These are phyloP conservation scores for Albifimbria verrucaria DNA, from an alignment of 2,329 filamentous ascomycete genomes.

Conservation along the genomic window DNA sequence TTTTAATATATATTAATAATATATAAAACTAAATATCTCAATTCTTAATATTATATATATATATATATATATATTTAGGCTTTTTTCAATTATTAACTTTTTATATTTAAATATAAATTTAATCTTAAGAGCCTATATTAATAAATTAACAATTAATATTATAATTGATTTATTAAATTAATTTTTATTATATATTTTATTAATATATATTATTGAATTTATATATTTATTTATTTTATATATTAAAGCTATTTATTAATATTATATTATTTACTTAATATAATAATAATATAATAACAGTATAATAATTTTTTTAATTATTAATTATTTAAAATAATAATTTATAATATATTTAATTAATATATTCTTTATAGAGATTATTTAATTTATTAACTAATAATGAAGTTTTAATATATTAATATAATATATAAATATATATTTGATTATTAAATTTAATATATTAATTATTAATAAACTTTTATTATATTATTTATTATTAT, in stretches of 20 bases:
- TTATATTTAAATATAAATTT: not conserved
- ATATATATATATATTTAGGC: too few species aligned
- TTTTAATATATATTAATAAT: too few species aligned
- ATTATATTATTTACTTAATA: not conserved
- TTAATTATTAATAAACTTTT: not conserved
- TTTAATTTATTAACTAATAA: not conserved
- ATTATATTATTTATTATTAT: not conserved
- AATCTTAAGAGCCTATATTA: not conserved
- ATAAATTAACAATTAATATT: too few species aligned
- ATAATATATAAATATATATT: too few species aligned
- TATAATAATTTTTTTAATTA: not conserved
- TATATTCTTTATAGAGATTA: not conserved
- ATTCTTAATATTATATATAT: too few species aligned
- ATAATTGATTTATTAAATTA: not conserved
- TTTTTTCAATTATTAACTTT: too few species aligned
- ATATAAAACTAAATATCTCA: too few species aligned
- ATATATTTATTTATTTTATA: too few species aligned
- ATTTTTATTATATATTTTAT: too few species aligned
- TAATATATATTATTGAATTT: too few species aligned
- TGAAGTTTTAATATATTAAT: too few species aligned
- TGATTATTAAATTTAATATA: not conserved
- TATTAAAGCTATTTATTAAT: not conserved
- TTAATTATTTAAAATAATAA: not conserved
- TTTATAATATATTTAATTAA: not conserved
- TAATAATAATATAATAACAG: conserved; percentile 1